phyloP scores from a whole-genome alignment of 352 stramenopile species.

The Phytophthora multivora region DNA sequence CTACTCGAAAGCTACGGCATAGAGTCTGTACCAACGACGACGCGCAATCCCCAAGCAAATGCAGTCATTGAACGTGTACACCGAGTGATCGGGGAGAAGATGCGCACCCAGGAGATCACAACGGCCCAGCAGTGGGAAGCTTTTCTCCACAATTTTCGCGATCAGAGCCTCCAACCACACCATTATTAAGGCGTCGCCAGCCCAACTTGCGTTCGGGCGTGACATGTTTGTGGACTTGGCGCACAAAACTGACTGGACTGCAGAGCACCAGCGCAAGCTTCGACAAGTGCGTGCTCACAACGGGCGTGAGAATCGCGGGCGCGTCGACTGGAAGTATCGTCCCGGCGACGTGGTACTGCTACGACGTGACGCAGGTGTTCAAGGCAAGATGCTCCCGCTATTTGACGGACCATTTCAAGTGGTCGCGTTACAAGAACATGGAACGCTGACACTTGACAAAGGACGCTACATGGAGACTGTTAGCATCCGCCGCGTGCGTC shows the following conservation, averaged over 20 bases:
- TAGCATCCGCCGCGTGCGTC: conserved; percentile 2
- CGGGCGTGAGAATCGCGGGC: background rate
- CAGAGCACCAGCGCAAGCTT: background rate
- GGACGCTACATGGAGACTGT: conserved; percentile 15
- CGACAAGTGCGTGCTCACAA: background rate
- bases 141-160: no score
- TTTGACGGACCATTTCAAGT: conserved; percentile 7
- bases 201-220: background rate
- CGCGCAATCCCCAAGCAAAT: conserved; percentile 1
- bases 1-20: conserved; percentile 5
- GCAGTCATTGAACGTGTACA: conserved; percentile 2
- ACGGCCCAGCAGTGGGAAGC: no score
- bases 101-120: no score
- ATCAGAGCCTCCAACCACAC: background rate
- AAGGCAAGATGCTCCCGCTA: background rate
- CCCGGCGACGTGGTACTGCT: background rate
- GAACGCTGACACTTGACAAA: conserved; percentile 7
- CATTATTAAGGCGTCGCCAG: background rate
- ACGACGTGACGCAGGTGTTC: background rate
- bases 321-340: background rate
- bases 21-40: no score
- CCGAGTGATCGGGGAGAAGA: conserved; percentile 7
- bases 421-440: background rate
- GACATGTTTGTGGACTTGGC: conserved; percentile 6
- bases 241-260: conserved; percentile 1